phyloP scores from a whole-genome alignment of 1,284 basidiomycete species.

The Apiotrichum porosum region DNA sequence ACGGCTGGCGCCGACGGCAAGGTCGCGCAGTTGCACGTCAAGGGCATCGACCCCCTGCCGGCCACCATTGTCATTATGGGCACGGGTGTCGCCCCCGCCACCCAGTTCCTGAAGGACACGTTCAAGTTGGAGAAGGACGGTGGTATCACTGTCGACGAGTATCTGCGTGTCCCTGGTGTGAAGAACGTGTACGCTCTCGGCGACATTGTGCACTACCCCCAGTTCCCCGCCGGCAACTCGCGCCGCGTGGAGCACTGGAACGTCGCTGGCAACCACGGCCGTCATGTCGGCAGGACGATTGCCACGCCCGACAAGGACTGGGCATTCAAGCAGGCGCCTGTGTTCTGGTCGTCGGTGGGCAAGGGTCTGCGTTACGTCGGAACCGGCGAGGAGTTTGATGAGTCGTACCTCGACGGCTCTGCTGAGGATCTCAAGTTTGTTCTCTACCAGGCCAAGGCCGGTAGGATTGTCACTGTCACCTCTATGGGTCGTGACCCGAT shows the following conservation, averaged over 20 bases:
- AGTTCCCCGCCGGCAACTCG: constrained; percentile 49
- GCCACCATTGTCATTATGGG: constrained; percentile 84
- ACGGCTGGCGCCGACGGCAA: constrained; percentile 50
- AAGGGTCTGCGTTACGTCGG: constrained; percentile 79
- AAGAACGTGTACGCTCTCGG: constrained; percentile 76
- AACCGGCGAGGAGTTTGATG: constrained; percentile 60
- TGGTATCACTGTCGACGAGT: constrained; percentile 75
- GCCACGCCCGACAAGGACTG: constrained; percentile 24
- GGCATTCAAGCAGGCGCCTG: constrained; percentile 62
- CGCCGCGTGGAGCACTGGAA: constrained; percentile 42
- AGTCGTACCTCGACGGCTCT: constrained; percentile 71
- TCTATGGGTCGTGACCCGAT: constrained; percentile 59
- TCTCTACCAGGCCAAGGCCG: constrained; percentile 75
- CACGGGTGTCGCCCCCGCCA: constrained; percentile 82
- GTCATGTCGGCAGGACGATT: constrained; percentile 73
- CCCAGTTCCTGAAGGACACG: constrained; percentile 69
- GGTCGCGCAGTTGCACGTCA: constrained; percentile 57
- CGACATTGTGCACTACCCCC: constrained; percentile 81
- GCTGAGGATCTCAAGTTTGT: constrained; percentile 77
- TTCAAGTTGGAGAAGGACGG: constrained; percentile 68
- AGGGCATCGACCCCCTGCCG: constrained; percentile 60
- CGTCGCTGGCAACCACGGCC: constrained; percentile 80
- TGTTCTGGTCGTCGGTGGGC: constrained; percentile 78
- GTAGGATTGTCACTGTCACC: constrained; percentile 74
- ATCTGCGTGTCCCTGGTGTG: constrained; percentile 62